Evolutionary conservation across 2,329 filamentous ascomycete genomes (phyloP).

Genomic region (Verticillium tricorpus): DNA sequence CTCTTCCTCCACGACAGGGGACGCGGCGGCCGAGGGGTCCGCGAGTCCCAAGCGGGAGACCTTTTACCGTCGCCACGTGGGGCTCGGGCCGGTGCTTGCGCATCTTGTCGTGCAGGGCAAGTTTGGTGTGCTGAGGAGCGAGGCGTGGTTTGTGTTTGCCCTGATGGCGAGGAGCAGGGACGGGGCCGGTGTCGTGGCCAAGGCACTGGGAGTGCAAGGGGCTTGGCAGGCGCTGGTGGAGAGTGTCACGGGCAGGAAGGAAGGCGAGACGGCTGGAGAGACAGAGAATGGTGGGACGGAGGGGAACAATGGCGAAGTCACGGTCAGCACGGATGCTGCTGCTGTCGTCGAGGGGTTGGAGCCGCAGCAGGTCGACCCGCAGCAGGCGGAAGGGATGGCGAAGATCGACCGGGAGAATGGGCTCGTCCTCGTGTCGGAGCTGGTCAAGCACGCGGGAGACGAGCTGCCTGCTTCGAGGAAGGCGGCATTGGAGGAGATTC

Average conservation of each 20-base stretch:
- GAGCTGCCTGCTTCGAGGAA: constrained; percentile 34
- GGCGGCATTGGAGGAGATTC: constrained; percentile 40
- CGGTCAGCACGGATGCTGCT: constrained; percentile 8
- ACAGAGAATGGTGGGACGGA: constrained; percentile 3
- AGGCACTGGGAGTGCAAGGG: constrained; percentile 34
- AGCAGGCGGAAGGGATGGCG: constrained; percentile 38
- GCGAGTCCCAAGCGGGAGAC: constrained; percentile 17
- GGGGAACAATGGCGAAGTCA: constrained; percentile 8
- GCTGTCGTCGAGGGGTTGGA: constrained; percentile 31
- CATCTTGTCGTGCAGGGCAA: constrained; percentile 53
- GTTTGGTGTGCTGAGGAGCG: constrained; percentile 55
- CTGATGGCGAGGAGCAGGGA: constrained; percentile 50
- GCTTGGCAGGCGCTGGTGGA: constrained; percentile 39
- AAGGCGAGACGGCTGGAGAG: neutral
- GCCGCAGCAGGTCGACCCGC: constrained; percentile 42
- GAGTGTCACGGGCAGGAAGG: constrained; percentile 41
- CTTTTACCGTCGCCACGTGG: constrained; percentile 34
- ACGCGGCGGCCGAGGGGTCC: constrained; percentile 5
- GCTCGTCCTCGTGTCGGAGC: constrained; percentile 52
- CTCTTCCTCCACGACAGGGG: neutral
- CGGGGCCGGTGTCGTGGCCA: constrained; percentile 41
- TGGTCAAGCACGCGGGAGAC: constrained; percentile 40
- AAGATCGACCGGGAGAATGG: constrained; percentile 57
- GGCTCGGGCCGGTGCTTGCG: constrained; percentile 37
- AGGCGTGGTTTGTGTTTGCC: constrained; percentile 59